Percentiles rank a stretch among this genome's conserved stretches.
Evolutionary conservation across 2,329 filamentous ascomycete species (phyloP).

Genomic region (Davidsoniella virescens): DNA sequence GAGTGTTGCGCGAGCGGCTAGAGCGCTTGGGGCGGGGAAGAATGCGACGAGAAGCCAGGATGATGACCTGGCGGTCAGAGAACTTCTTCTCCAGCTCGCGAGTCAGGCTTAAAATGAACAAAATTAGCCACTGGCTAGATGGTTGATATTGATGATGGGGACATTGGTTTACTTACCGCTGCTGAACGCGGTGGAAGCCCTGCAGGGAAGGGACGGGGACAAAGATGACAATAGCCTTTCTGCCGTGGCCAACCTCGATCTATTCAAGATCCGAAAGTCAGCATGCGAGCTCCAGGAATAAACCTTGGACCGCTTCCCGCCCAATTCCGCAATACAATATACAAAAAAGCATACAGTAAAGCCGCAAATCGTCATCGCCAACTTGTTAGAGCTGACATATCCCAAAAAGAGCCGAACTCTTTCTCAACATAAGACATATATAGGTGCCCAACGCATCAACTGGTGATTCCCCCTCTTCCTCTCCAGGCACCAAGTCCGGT

Average conservation of each 20-base stretch:
- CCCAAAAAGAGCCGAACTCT: conserved; percentile 5
- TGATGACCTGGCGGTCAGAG: conserved; percentile 98
- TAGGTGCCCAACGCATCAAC: background rate
- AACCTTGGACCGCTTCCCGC: conserved; percentile 62
- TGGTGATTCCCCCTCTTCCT: conserved; percentile 4
- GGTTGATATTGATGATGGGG: background rate
- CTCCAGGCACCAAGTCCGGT: conserved; percentile 3
- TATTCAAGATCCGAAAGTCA: conserved; percentile 54
- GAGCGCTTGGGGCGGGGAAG: conserved; percentile 97
- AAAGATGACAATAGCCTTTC: conserved; percentile 99
- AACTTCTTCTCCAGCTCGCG: conserved; percentile 99
- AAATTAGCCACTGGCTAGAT: conserved; percentile 15
- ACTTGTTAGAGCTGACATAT: conserved; percentile 11
- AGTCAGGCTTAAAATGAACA: conserved; percentile 56
- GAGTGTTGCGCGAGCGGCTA: conserved; percentile 85
- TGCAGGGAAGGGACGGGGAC: conserved; percentile 97
- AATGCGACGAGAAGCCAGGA: conserved; percentile 97
- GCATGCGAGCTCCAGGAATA: conserved; percentile 59
- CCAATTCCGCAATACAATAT: conserved; percentile 38
- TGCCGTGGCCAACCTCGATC: conserved; percentile 99
- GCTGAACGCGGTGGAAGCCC: conserved; percentile 99
- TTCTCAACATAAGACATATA: background rate
- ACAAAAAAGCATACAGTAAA: conserved; percentile 15
- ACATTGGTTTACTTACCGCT: conserved; percentile 57
- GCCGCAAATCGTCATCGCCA: conserved; percentile 16